Conservation (phyloP, 2,329 filamentous ascomycete genomes). For the Sporothrix protearum region DNA sequence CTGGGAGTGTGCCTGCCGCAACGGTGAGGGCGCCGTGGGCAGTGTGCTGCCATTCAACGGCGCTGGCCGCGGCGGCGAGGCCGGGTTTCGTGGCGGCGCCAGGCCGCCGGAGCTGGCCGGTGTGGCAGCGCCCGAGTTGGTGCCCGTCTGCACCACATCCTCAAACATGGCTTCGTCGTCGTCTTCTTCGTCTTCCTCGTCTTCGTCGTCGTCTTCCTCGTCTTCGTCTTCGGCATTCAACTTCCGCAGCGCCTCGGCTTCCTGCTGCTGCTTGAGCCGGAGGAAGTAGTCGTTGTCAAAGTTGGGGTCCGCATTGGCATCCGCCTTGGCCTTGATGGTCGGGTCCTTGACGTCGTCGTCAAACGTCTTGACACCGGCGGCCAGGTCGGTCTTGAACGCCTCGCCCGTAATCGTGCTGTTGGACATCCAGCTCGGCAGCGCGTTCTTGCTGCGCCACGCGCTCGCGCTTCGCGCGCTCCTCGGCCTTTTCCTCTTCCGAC, state of each 20-base stretch:
- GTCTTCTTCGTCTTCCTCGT: slow-evolving; percentile 44
- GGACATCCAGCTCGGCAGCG: slow-evolving; percentile 67
- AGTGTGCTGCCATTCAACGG: slow-evolving; percentile 17
- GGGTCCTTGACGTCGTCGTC: slow-evolving; percentile 49
- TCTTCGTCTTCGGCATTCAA: slow-evolving; percentile 39
- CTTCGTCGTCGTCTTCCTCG: slow-evolving; percentile 40
- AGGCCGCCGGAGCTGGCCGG: slow-evolving; percentile 30
- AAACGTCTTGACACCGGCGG: slow-evolving; percentile 30
- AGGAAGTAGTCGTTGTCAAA: slow-evolving; percentile 64
- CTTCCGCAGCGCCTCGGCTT: slow-evolving; percentile 49
- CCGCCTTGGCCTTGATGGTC: slow-evolving; percentile 37
- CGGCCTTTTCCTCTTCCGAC: slow-evolving; percentile 63
- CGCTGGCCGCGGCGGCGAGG: background rate
- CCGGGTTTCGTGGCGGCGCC: slow-evolving; percentile 24
- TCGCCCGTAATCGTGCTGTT: slow-evolving; percentile 65
- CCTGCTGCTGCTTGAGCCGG: slow-evolving; percentile 59
- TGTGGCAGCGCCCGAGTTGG: slow-evolving; percentile 35
- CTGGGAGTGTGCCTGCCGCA: slow-evolving; percentile 32
- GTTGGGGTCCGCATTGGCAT: slow-evolving; percentile 53
- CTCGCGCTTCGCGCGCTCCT: slow-evolving; percentile 62
- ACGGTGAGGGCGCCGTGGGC: slow-evolving; percentile 31
- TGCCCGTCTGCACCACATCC: slow-evolving; percentile 45
- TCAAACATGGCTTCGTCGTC: slow-evolving; percentile 39
- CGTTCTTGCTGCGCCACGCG: slow-evolving; percentile 66
- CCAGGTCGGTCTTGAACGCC: slow-evolving; percentile 48